phyloP scores from a whole-genome alignment of 2,329 filamentous ascomycete genomes.

The Davidsoniella australis region DNA sequence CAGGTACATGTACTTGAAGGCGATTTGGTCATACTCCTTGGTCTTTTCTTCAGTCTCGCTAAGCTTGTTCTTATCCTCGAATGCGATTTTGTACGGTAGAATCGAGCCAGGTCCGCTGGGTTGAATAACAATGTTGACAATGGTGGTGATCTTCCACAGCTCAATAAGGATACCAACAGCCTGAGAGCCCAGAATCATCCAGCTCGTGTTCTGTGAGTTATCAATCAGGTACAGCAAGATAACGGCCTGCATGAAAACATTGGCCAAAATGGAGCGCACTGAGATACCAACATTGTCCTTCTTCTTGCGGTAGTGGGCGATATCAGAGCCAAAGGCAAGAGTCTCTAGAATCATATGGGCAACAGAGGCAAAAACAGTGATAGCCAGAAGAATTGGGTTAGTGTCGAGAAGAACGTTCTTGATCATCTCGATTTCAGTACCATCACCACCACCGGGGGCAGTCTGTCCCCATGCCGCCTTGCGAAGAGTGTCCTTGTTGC shows the following conservation, averaged over 20 bases:
- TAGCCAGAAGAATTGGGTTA: conserved; percentile 73
- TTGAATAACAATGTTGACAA: conserved; percentile 74
- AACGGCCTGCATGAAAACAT: conserved; percentile 90
- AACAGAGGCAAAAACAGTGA: conserved; percentile 71
- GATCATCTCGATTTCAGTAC: conserved; percentile 88
- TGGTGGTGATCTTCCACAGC: conserved; percentile 90
- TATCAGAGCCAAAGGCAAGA: conserved; percentile 92
- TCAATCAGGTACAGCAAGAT: conserved; percentile 96
- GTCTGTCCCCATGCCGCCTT: conserved; percentile 59
- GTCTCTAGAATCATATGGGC: conserved; percentile 91
- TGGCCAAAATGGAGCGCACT: conserved; percentile 86
- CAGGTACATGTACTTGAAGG: conserved; percentile 94
- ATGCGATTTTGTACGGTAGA: conserved; percentile 63
- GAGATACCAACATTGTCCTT: conserved; percentile 97
- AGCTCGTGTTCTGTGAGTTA: conserved; percentile 93
- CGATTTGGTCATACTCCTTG: conserved; percentile 94
- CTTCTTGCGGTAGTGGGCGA: conserved; percentile 97
- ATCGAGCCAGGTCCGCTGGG: conserved; percentile 48
- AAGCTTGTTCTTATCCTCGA: conserved; percentile 94
- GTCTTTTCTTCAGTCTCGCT: conserved; percentile 94
- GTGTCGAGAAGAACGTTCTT: conserved; percentile 91
- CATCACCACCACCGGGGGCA: conserved; percentile 65
- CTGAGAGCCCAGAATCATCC: conserved; percentile 96
- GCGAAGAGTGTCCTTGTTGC: conserved; percentile 64
- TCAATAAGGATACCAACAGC: conserved; percentile 58